phyloP scores from a whole-genome alignment of 345 rosid species.

The Dipteronia dyeriana region DNA sequence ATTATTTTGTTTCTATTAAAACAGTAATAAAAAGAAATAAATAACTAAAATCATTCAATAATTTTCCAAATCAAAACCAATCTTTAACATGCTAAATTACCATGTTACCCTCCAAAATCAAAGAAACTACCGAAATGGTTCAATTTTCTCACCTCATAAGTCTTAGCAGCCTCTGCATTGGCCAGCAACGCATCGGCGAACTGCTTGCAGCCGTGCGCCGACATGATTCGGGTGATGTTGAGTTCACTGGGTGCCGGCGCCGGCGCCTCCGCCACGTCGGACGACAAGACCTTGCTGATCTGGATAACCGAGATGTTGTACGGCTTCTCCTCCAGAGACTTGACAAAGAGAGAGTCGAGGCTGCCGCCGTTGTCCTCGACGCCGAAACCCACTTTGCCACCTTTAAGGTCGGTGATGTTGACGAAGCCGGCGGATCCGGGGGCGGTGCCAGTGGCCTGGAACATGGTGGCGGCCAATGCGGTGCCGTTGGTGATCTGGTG shows the following conservation, averaged over 20 bases:
- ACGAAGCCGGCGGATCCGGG: slow-evolving; percentile 84
- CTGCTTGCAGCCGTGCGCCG: slow-evolving; percentile 86
- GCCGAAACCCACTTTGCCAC: slow-evolving; percentile 87
- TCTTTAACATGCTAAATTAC: neutral
- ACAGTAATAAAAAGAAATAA: too few relatives aligned
- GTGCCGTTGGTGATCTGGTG: slow-evolving; percentile 88
- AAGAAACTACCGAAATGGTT: neutral
- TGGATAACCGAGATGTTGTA: slow-evolving; percentile 92
- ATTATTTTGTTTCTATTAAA: neutral
- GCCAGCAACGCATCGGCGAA: slow-evolving; percentile 74
- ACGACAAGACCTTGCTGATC: slow-evolving; percentile 72
- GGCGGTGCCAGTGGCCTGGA: slow-evolving; percentile 89
- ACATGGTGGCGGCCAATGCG: slow-evolving; percentile 89
- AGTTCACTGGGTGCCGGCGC: slow-evolving; percentile 70
- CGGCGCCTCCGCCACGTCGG: slow-evolving; percentile 78
- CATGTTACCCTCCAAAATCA: neutral
- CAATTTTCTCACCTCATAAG: slow-evolving; percentile 52
- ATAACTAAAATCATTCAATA: neutral
- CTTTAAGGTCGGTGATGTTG: slow-evolving; percentile 77
- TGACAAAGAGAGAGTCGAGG: slow-evolving; percentile 54
- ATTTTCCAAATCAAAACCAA: neutral
- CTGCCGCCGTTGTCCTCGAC: slow-evolving; percentile 60
- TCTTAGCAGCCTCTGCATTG: slow-evolving; percentile 57
- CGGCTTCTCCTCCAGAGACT: slow-evolving; percentile 76
- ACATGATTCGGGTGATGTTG: slow-evolving; percentile 78